Evolutionary conservation across 148 eudicot genomes (phyloP).

Genomic region (Polygonum aviculare): DNA sequence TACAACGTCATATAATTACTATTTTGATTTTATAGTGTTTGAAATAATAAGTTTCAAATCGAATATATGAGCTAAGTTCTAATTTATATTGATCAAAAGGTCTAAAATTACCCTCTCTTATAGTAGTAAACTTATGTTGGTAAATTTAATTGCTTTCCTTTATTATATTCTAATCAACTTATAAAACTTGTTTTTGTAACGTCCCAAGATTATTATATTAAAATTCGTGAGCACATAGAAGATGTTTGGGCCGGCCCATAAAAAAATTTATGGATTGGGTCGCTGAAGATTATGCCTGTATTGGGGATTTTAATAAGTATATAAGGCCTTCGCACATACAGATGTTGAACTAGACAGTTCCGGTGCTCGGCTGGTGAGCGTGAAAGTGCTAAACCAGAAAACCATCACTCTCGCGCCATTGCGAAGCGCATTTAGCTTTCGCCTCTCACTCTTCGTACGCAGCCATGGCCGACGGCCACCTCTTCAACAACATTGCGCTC

Average conservation of each 20-base stretch:
- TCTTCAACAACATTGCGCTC: conserved; percentile 77
- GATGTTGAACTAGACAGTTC: background rate
- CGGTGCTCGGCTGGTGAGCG: background rate
- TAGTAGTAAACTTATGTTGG: too few species aligned
- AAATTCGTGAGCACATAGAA: too few species aligned
- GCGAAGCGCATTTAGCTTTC: background rate
- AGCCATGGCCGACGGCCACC: conserved; percentile 73
- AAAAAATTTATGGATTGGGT: background rate
- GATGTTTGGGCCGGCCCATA: background rate
- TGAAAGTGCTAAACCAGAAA: background rate
- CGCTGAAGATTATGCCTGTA: background rate
- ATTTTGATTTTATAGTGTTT: too few species aligned
- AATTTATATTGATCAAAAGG: too few species aligned
- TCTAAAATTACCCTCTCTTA: too few species aligned
- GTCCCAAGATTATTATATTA: too few species aligned
- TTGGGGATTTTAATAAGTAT: background rate
- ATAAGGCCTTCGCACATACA: background rate
- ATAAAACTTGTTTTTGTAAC: too few species aligned
- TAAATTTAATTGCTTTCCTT: too few species aligned
- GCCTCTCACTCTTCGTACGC: background rate
- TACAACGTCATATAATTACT: too few species aligned
- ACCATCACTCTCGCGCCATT: background rate
- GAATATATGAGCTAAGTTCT: too few species aligned
- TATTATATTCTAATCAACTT: too few species aligned
- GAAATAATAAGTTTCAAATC: too few species aligned